phyloP scores from a whole-genome alignment of 768 basidiomycete genomes.

The Pluteus cervinus region DNA sequence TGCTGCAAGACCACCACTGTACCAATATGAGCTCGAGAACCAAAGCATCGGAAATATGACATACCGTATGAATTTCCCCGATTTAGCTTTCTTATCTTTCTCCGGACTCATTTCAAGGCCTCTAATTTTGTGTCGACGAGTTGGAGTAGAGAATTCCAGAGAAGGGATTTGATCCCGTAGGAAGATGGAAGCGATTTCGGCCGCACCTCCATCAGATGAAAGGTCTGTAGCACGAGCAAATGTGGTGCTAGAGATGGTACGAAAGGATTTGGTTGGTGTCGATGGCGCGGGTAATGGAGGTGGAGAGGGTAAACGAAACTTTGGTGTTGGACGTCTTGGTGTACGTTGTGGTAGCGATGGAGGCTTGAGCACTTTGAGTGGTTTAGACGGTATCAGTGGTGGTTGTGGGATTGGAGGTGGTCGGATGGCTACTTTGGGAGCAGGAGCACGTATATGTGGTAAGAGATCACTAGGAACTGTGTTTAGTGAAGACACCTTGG shows the following conservation, averaged over 20 bases:
- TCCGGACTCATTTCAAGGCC: constrained; percentile 50
- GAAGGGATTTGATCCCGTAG: constrained; percentile 39
- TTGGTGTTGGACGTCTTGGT: constrained; percentile 21
- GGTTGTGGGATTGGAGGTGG: constrained; percentile 2
- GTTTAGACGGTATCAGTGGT: too few species aligned
- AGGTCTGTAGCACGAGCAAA: constrained; percentile 48
- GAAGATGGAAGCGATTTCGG: constrained; percentile 46
- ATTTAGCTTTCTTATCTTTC: constrained; percentile 35
- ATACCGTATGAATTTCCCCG: constrained; percentile 35
- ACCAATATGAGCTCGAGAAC: constrained; percentile 1
- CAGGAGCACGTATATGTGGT: too few species aligned
- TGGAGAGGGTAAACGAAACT: constrained; percentile 41
- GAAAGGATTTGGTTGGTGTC: constrained; percentile 40
- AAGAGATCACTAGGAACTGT: too few species aligned
- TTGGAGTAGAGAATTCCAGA: too few species aligned
- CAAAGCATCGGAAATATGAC: constrained; percentile 10
- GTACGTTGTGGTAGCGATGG: constrained; percentile 22
- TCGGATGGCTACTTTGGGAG: neutral
- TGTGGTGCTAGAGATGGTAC: constrained; percentile 43
- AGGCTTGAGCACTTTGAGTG: constrained; percentile 15
- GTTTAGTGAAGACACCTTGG: too few species aligned
- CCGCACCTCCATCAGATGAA: constrained; percentile 31
- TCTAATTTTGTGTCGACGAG: too few species aligned
- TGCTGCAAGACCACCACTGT: constrained; percentile 45
- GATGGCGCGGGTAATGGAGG: constrained; percentile 43